These are phyloP conservation scores for Penicillium rolfsii DNA, from an alignment of 2,329 filamentous ascomycete genomes.

Conservation along the genomic window DNA sequence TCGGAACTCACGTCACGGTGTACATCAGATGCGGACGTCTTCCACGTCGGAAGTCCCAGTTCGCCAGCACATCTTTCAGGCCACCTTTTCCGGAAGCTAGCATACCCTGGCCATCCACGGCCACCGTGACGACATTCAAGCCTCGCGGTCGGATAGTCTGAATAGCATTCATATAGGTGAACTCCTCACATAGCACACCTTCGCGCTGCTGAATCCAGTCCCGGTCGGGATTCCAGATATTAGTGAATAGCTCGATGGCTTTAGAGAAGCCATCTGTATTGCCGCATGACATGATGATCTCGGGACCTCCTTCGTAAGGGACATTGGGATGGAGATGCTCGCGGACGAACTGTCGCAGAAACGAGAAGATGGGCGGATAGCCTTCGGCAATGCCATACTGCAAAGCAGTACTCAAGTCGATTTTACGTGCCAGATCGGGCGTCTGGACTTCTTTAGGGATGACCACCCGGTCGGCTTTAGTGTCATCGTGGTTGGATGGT, in stretches of 20 bases:
- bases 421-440: conserved; percentile 65
- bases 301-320: conserved; percentile 75
- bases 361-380: conserved; percentile 76
- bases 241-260: conserved; percentile 71
- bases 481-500: conserved; percentile 63
- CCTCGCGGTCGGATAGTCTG: conserved; percentile 69
- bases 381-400: conserved; percentile 86
- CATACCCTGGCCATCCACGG: conserved; percentile 81
- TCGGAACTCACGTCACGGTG: conserved; percentile 75
- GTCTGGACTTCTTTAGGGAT: conserved; percentile 70
- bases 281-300: conserved; percentile 78
- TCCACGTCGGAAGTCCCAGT: conserved; percentile 77
- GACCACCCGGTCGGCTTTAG: conserved; percentile 59
- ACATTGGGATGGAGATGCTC: conserved; percentile 79
- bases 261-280: conserved; percentile 86
- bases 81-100: conserved; percentile 71
- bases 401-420: conserved; percentile 78
- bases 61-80: conserved; percentile 74
- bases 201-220: conserved; percentile 71
- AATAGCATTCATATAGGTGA: conserved; percentile 77
- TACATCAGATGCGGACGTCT: conserved; percentile 83
- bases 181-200: conserved; percentile 78
- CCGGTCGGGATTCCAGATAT: conserved; percentile 72
- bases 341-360: conserved; percentile 76
- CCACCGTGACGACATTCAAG: conserved; percentile 72